These are phyloP conservation scores for Elsinoe australis DNA, from an alignment of 2,329 filamentous ascomycete genomes.

Conservation along the genomic window DNA sequence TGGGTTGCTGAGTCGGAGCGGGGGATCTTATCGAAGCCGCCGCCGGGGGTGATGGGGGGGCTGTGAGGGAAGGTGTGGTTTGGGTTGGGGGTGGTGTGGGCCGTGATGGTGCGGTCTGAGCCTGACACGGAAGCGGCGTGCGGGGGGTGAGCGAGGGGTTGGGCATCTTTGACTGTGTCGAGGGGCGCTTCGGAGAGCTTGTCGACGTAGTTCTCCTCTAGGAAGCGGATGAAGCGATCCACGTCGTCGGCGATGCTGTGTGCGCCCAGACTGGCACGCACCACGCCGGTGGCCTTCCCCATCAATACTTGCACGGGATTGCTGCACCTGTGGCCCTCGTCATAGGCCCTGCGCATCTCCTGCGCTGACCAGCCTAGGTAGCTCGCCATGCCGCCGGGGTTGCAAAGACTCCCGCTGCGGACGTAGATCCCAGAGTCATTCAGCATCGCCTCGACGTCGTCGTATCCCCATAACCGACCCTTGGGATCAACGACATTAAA, in stretches of 20 bases:
- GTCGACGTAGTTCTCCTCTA: constrained; percentile 30
- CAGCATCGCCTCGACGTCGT: constrained; percentile 82
- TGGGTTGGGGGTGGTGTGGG: constrained; percentile 1
- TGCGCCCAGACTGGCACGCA: constrained; percentile 78
- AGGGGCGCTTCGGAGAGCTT: background rate
- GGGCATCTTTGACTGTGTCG: background rate
- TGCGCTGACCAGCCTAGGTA: constrained; percentile 65
- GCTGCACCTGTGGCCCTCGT: constrained; percentile 75
- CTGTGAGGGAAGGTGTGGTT: background rate
- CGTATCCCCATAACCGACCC: constrained; percentile 69
- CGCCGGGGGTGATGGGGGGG: background rate
- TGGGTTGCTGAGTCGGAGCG: background rate
- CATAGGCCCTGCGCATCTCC: constrained; percentile 81
- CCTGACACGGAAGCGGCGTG: background rate
- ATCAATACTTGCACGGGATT: constrained; percentile 71
- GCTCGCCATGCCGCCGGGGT: constrained; percentile 75
- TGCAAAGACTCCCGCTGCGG: constrained; percentile 83
- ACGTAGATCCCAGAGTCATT: constrained; percentile 72
- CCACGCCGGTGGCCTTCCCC: constrained; percentile 79
- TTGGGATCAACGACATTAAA: constrained; percentile 69
- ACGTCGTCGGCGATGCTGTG: constrained; percentile 80
- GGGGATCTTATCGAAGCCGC: background rate
- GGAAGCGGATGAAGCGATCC: constrained; percentile 51
- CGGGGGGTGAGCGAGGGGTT: background rate
- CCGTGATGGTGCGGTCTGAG: background rate